A percentile compares a stretch with the other conserved stretches of the same genome.
Conservation (phyloP, 495 filamentous ascomycete genomes). For the Tuber magnatum region DNA sequence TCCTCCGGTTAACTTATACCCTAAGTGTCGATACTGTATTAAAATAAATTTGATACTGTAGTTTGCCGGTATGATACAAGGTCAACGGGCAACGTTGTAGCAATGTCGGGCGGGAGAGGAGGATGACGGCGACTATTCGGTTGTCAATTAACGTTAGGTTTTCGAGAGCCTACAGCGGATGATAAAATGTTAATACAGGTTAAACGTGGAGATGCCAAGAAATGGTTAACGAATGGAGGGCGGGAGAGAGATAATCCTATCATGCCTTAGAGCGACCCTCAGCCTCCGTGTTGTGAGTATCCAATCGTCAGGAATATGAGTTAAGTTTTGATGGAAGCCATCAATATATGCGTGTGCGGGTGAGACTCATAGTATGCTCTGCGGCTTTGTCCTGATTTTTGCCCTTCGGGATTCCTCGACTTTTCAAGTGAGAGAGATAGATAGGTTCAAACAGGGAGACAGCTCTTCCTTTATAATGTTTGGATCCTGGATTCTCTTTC, state of each 20-base stretch:
- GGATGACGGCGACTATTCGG: not conserved
- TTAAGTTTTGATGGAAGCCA: not conserved
- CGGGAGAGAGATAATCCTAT: not conserved
- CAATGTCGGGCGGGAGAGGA: not conserved
- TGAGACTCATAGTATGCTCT: not conserved
- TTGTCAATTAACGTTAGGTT: not conserved
- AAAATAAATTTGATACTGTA: not conserved
- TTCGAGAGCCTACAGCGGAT: not conserved
- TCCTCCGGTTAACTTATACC: not conserved
- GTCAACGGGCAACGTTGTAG: not conserved
- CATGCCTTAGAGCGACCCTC: not conserved
- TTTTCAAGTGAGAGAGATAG: not conserved
- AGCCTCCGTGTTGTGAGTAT: not conserved
- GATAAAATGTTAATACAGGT: not conserved
- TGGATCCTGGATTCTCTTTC: not conserved
- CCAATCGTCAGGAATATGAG: not conserved
- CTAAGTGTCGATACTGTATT: not conserved
- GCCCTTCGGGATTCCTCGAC: not conserved
- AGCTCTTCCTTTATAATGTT: not conserved
- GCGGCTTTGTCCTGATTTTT: not conserved
- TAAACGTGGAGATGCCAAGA: conserved; percentile 1
- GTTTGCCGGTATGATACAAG: conserved; percentile 2
- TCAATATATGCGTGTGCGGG: not conserved
- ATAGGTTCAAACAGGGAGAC: not conserved
- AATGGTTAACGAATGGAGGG: not conserved